Percentiles rank a stretch among this genome's conserved stretches.
Evolutionary conservation across 768 basidiomycete species (phyloP).

Genomic region (Pholiota conissans): DNA sequence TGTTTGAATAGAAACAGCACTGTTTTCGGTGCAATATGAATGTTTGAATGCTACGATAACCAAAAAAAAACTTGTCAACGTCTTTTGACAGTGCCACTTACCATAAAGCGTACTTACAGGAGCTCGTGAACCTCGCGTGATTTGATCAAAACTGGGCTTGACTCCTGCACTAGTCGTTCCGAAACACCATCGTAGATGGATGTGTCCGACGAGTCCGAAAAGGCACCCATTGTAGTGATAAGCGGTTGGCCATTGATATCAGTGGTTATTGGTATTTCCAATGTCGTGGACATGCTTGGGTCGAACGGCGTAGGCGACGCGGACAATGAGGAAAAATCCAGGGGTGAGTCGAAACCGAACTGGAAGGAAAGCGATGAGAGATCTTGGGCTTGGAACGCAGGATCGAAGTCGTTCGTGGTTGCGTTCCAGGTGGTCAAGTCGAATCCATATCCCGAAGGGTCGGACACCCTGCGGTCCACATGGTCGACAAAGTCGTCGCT

Average conservation of each 20-base stretch:
- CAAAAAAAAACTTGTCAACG: neutral
- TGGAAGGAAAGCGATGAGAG: neutral
- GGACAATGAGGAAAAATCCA: neutral
- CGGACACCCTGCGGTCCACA: neutral
- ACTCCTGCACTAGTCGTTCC: constrained; percentile 13
- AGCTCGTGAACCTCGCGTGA: constrained; percentile 19
- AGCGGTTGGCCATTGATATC: neutral
- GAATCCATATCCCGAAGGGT: neutral
- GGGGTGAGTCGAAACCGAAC: neutral
- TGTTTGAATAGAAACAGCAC: constrained; percentile 55
- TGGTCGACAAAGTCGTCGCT: neutral
- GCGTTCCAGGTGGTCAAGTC: constrained; percentile 1
- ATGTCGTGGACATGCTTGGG: neutral
- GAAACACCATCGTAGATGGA: constrained; percentile 13
- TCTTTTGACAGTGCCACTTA: neutral
- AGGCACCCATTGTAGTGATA: constrained; percentile 3
- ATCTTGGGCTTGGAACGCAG: neutral
- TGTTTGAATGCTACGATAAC: constrained; percentile 43
- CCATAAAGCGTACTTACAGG: constrained; percentile 15
- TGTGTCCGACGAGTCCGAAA: constrained; percentile 17
- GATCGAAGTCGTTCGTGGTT: neutral
- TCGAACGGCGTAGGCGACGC: neutral
- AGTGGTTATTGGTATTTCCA: neutral
- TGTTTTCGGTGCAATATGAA: constrained; percentile 60
- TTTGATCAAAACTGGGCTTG: constrained; percentile 7